A percentile compares a stretch with the other conserved stretches of the same genome.
Conservation (phyloP, 2,329 filamentous ascomycete species). For the Trichoderma asperellum region DNA sequence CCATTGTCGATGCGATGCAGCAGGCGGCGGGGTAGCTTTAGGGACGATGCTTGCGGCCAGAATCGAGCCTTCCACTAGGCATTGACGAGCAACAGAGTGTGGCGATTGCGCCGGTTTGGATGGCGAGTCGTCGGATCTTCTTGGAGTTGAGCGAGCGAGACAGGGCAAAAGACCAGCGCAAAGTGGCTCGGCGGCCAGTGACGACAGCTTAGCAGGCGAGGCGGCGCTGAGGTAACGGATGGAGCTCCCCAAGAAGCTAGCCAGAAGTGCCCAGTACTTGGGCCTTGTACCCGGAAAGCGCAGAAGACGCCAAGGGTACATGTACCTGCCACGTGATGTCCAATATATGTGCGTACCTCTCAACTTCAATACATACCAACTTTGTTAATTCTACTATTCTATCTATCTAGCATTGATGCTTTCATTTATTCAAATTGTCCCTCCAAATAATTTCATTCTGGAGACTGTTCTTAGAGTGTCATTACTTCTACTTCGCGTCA, state of each 20-base stretch:
- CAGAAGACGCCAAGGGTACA: background rate
- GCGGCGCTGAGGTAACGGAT: conserved; percentile 24
- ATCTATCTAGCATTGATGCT: background rate
- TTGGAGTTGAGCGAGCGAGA: conserved; percentile 6
- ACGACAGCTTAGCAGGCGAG: conserved; percentile 20
- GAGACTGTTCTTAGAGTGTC: background rate
- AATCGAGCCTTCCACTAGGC: conserved; percentile 34
- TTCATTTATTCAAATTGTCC: background rate
- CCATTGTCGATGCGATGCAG: conserved; percentile 41
- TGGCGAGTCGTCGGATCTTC: conserved; percentile 12
- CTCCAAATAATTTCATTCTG: background rate
- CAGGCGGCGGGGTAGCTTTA: conserved; percentile 42
- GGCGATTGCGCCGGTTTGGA: conserved; percentile 29
- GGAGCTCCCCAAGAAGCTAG: conserved; percentile 16
- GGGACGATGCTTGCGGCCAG: conserved; percentile 26
- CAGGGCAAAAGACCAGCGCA: conserved; percentile 23
- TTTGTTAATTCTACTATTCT: background rate
- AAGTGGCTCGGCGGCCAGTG: conserved; percentile 26
- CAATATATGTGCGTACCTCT: background rate
- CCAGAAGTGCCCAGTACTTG: background rate
- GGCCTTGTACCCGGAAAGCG: background rate
- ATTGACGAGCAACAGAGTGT: conserved; percentile 33
- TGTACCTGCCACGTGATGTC: background rate
- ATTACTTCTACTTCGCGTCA: background rate
- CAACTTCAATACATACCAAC: background rate